Evolutionary conservation across 169 alveolate species (phyloP), one percentile per base, ranked within the genome.

Genomic region (Cryptosporidium baileyi): DNA sequence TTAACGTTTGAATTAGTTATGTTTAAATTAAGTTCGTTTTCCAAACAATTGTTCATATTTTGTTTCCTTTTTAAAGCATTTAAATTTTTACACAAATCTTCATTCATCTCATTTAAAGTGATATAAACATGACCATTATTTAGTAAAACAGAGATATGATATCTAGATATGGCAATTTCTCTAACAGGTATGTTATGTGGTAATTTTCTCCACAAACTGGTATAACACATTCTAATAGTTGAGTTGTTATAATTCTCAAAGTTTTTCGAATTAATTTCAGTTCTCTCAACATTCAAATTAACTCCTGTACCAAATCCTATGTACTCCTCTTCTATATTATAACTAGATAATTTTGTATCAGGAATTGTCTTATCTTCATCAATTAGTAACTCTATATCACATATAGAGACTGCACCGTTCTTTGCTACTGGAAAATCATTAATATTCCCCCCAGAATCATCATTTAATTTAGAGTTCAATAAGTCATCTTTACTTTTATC

Each of bases 81-180:
- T 17, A 74, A 36, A 28, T 65, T 65, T 0, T 32, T 28, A 30
- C 47, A 8, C 15, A 36, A 19, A 17, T 28, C 28, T 22, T 74
- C 85, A 74, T 74, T 54, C 51, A 54, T 52, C 30, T 54, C 65
- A 40, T 57, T 74, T 15, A 54, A 43, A 22, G 85, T 34, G 0
- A 74, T 67, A 59, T 74, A 74, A 54, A 74, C 67, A 19, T 74
- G 85, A n/a, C 85, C 85, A 41, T 74, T 74, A 34, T 74, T 74
- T 60, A 74, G 28, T 22, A 74, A 41, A 22, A 74, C 85, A 4
- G 74, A 67, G 22, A 74, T 74, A 24, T 74, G 85, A 43, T 51
- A 36, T 26, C 85, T 51, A 30, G 85, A 74, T 45, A 74, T 36
- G 3, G 85, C 85, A 15, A 74, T 13, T 22, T 74, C 85, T 51